Base-by-base conservation (phyloP, 306 rosid genomes). In the Acacia crassicarpa region DNA sequence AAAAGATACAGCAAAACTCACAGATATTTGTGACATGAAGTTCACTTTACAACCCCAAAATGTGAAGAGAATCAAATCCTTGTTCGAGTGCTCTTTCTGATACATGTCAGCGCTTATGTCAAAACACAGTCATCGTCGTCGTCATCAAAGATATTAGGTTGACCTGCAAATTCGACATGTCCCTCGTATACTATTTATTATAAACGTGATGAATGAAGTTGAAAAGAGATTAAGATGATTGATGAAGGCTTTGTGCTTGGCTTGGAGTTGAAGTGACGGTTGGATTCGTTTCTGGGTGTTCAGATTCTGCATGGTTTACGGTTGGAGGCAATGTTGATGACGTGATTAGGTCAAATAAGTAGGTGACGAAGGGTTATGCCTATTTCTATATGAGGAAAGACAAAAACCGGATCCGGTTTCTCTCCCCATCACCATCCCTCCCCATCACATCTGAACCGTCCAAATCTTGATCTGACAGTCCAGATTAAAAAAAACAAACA, bases 301-400 rank as follows among this genome's bases (percentile, higher is more conserved):
- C 53, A 54, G 67, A 79, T 74, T 79, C 27, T 74, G 27, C n/a
- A 67, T 51, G 68, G 22, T 58, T 35, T 12, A 46, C 5, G 14
- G 58, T 16, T 51, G 17, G 23, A 22, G 12, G 17, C 19, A 0
- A 35, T 61, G 15, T 22, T 22, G 15, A 58, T 58, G 65, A 58
- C 65, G 9, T 8, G 2, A 22, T 15, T 41, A 23, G 40, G 59
- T 19, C 72, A 40, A 35, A 35, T 59, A 38, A 6, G 2, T 4
- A 58, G 67, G 33, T n/a, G 67, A 30, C 45, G 22, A 72, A 53
- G 66, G 68, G 76, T 65, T 0, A 22, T 9, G 25, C 68, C 33
- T 65, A 4, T 72, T 85, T 77, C 85, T 58, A 85, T 23, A 81
- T 45, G 12, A 45, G 83, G 80, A 45, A 77, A 76, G 80, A 81